These are phyloP conservation scores for Gossypium ekmanianum DNA, from an alignment of 345 rosid species.

Conservation along the genomic window DNA sequence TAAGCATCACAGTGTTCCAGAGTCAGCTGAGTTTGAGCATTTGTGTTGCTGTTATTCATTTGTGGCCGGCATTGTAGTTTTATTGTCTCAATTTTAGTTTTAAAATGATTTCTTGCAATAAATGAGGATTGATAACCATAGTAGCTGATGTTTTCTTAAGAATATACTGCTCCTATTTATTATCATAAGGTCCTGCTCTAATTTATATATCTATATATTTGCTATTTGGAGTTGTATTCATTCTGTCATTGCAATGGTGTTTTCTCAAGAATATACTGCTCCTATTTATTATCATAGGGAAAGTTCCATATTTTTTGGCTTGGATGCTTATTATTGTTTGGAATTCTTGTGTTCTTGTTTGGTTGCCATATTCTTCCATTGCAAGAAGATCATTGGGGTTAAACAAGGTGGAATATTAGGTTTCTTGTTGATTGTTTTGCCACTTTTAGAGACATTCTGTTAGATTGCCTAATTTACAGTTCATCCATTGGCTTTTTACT, in stretches of 20 bases:
- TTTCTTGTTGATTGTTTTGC: no score
- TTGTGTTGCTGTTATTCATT: not conserved
- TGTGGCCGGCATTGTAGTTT: not conserved
- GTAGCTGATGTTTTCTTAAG: not conserved
- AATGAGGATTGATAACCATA: not conserved
- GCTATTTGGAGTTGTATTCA: not conserved
- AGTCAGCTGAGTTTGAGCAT: not conserved
- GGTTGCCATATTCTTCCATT: not conserved
- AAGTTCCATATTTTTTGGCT: not conserved
- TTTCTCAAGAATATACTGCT: no score
- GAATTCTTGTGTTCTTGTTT: not conserved
- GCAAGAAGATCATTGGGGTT: not conserved
- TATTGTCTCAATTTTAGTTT: not conserved
- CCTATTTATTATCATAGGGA: no score
- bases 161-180: not conserved
- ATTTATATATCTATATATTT: not conserved
- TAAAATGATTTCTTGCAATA: not conserved
- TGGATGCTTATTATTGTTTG: not conserved
- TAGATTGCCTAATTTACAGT: no score
- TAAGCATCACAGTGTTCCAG: not conserved
- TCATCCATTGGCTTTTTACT: no score
- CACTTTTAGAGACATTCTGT: no score
- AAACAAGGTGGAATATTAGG: no score
- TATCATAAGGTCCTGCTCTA: not conserved
- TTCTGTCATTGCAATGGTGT: not conserved